Evolutionary conservation across 2,329 filamentous ascomycete genomes (phyloP).

Genomic region (Fusarium oxysporum): DNA sequence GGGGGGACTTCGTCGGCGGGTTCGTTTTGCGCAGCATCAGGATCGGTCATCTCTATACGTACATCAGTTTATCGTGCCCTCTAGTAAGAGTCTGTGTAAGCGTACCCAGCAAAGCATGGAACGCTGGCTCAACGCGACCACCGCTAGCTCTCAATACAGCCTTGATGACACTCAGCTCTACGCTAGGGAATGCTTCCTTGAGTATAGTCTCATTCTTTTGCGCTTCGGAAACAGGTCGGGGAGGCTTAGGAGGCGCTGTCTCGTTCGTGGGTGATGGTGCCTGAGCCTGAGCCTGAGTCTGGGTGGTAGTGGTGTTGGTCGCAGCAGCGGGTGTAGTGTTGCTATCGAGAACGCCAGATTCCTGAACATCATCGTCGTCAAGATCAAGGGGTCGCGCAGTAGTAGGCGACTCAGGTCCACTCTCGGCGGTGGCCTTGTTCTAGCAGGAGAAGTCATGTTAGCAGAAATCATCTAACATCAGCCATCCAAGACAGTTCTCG

Average conservation of each 20-base stretch:
- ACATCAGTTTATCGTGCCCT: slow-evolving; percentile 21
- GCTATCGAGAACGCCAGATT: slow-evolving; percentile 63
- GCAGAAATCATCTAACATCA: slow-evolving; percentile 29
- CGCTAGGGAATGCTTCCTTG: slow-evolving; percentile 91
- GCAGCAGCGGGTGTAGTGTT: slow-evolving; percentile 42
- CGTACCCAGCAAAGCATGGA: slow-evolving; percentile 89
- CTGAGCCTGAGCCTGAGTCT: slow-evolving; percentile 1
- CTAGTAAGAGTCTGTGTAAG: background rate
- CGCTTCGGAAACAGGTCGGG: slow-evolving; percentile 81
- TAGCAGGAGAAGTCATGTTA: slow-evolving; percentile 46
- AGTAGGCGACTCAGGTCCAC: slow-evolving; percentile 72
- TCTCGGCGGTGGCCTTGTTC: slow-evolving; percentile 57
- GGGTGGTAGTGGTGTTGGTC: slow-evolving; percentile 44
- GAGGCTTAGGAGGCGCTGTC: slow-evolving; percentile 80
- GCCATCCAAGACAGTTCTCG: slow-evolving; percentile 1
- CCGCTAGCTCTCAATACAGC: slow-evolving; percentile 88
- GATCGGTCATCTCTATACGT: slow-evolving; percentile 78
- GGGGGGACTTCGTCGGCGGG: slow-evolving; percentile 69
- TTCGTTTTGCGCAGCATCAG: slow-evolving; percentile 70
- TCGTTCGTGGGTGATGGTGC: slow-evolving; percentile 51
- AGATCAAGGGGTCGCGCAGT: slow-evolving; percentile 74
- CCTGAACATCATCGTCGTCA: slow-evolving; percentile 77
- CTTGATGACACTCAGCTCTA: slow-evolving; percentile 84
- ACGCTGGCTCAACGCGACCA: slow-evolving; percentile 90
- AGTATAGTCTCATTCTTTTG: slow-evolving; percentile 89